Conservation (phyloP, 2,329 filamentous ascomycete genomes). For the Chaetomium sp. region DNA sequence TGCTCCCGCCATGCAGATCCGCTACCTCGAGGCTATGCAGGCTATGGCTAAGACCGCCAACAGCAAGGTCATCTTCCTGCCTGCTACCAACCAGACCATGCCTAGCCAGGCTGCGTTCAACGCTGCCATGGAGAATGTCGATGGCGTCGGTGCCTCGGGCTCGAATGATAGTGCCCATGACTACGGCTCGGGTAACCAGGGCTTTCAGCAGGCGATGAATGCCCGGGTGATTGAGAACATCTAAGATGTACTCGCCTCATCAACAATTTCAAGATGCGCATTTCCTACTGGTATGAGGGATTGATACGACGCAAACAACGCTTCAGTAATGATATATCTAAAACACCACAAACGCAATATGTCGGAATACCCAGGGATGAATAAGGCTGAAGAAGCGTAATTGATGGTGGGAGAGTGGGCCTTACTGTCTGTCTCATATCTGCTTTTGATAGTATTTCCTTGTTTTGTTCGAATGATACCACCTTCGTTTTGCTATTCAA, state of each 20-base stretch:
- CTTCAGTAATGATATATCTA: background rate
- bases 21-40: conserved; percentile 98
- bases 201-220: conserved; percentile 76
- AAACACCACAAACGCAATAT: too few relatives aligned
- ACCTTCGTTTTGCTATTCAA: conserved; percentile 6
- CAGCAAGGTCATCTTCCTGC: conserved; percentile 80
- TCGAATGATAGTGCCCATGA: conserved; percentile 36
- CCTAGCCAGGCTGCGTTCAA: conserved; percentile 35
- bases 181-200: conserved; percentile 36
- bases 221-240: conserved; percentile 81
- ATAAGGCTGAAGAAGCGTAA: background rate
- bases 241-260: conserved; percentile 37
- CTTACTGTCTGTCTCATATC: background rate
- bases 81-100: conserved; percentile 58
- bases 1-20: conserved; percentile 95
- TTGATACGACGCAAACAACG: background rate
- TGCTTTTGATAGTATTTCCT: background rate
- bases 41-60: conserved; percentile 94
- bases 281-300: too few relatives aligned
- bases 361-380: too few relatives aligned
- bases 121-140: conserved; percentile 34
- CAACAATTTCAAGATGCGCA: too few relatives aligned
- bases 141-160: conserved; percentile 30
- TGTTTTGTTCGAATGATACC: background rate
- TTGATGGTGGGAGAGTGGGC: background rate